Percentiles rank a stretch among this genome's conserved stretches.
These are phyloP conservation scores for Moesziomyces globuligerus DNA, from an alignment of 1,284 basidiomycete species.

Conservation along the genomic window DNA sequence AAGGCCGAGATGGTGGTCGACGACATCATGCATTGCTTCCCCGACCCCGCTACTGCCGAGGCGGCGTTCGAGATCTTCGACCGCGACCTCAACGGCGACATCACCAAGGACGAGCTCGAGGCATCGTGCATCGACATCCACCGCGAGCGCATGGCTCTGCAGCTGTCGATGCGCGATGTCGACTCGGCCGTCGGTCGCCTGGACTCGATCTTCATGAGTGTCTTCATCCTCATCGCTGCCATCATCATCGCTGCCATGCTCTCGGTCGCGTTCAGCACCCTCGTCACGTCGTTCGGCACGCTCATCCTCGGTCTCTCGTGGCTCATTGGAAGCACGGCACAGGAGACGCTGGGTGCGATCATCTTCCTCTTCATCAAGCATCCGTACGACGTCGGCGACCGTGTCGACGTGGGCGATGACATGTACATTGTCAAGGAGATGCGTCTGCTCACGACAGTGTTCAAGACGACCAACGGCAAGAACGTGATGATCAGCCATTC, in stretches of 20 bases:
- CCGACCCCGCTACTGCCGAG: constrained; percentile 55
- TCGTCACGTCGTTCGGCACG: constrained; percentile 83
- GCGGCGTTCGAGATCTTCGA: constrained; percentile 81
- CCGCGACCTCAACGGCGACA: constrained; percentile 83
- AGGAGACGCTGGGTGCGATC: constrained; percentile 79
- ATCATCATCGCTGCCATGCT: constrained; percentile 72
- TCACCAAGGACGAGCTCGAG: constrained; percentile 79
- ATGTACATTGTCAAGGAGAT: constrained; percentile 87
- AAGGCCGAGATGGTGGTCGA: constrained; percentile 71
- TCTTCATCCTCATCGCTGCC: constrained; percentile 74
- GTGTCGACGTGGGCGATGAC: constrained; percentile 68
- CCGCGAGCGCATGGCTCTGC: constrained; percentile 83
- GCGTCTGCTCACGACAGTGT: constrained; percentile 77
- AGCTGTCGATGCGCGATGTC: constrained; percentile 87
- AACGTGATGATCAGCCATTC: constrained; percentile 43
- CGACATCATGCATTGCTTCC: constrained; percentile 81
- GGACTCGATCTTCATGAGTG: constrained; percentile 69
- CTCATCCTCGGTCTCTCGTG: constrained; percentile 85
- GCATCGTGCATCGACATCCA: constrained; percentile 82
- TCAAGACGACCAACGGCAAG: constrained; percentile 50
- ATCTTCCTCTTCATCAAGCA: constrained; percentile 86
- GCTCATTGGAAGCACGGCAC: constrained; percentile 79
- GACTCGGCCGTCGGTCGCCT: constrained; percentile 79
- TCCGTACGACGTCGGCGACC: constrained; percentile 88
- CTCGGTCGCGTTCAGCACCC: constrained; percentile 77